These are phyloP conservation scores for Kwoniella bestiolae DNA, from an alignment of 768 basidiomycete genomes.

Conservation along the genomic window DNA sequence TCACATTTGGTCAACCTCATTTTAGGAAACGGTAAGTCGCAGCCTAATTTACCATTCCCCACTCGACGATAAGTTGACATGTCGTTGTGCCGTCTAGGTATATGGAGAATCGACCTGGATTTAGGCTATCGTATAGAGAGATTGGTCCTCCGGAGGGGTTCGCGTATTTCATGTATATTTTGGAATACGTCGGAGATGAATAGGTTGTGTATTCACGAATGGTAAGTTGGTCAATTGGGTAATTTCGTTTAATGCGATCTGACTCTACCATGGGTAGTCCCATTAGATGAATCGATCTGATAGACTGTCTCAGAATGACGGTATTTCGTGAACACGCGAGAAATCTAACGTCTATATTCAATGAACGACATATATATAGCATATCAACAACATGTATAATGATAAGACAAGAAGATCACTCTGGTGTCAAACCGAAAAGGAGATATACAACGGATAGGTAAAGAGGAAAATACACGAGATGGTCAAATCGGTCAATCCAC, in stretches of 20 bases:
- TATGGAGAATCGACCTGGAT: constrained; percentile 43
- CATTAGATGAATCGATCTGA: too few species aligned
- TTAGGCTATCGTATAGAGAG: constrained; percentile 41
- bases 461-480: too few species aligned
- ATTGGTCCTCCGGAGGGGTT: constrained; percentile 56
- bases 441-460: background rate
- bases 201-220: too few species aligned
- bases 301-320: background rate
- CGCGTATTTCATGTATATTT: constrained; percentile 54
- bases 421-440: background rate
- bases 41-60: background rate
- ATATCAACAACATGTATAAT: constrained; percentile 7
- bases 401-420: background rate
- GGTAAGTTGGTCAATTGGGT: too few species aligned
- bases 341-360: background rate
- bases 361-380: background rate
- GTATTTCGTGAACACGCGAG: too few species aligned
- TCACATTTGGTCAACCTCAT: constrained; percentile 58
- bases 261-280: too few species aligned
- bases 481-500: too few species aligned
- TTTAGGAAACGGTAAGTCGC: constrained; percentile 52
- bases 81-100: constrained; percentile 30
- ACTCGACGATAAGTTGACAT: background rate
- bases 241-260: too few species aligned
- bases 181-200: constrained; percentile 32